phyloP scores from a whole-genome alignment of 306 rosid species.

The Begonia loranthoides region DNA sequence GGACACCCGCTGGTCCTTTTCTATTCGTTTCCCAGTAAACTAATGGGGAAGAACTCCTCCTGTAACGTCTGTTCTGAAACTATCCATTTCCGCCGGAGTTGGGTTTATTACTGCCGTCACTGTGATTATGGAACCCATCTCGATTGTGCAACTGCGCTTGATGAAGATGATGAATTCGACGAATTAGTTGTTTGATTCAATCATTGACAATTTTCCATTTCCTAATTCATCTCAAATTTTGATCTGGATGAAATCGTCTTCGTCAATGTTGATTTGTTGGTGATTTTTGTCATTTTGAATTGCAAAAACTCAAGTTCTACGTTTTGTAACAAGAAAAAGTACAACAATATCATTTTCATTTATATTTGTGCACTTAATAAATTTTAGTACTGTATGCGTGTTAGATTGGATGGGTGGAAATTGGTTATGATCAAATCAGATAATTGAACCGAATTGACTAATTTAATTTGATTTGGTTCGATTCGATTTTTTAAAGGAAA shows the following conservation, averaged over 20 bases:
- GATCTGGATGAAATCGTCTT: not conserved
- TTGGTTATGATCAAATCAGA: no score
- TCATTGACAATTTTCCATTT: not conserved
- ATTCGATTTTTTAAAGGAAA: no score
- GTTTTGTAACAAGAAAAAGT: no score
- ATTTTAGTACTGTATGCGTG: no score
- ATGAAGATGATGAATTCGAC: not conserved
- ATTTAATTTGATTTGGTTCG: no score
- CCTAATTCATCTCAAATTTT: no score
- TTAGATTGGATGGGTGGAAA: no score
- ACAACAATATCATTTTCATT: no score
- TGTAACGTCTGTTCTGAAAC: conserved; percentile 8
- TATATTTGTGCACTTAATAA: no score
- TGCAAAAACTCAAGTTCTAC: no score
- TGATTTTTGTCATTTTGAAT: not conserved
- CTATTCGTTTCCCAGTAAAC: not conserved
- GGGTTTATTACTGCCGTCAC: conserved; percentile 6
- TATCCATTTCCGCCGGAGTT: not conserved
- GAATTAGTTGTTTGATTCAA: not conserved
- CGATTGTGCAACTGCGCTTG: not conserved
- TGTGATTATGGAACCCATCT: conserved; percentile 10
- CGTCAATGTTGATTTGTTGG: not conserved
- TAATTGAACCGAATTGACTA: no score
- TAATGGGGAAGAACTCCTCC: not conserved
- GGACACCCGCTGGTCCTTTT: conserved; percentile 2